Base-by-base conservation (phyloP, 2,329 filamentous ascomycete species). In the Hypocrella siamensis region DNA sequence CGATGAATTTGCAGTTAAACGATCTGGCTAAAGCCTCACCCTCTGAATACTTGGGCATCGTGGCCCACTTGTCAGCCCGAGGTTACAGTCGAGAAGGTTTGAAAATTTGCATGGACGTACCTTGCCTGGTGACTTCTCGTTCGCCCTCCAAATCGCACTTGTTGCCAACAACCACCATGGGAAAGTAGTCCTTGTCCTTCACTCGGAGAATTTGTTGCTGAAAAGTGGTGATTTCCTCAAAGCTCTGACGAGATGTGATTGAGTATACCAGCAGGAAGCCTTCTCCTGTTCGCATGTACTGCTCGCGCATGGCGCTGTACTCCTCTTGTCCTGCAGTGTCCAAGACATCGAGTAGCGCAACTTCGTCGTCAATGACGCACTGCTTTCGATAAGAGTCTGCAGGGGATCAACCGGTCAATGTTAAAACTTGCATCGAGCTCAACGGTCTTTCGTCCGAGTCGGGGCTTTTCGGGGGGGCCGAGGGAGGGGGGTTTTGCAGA, bases 101-200 rank as follows among this genome's bases (percentile, higher is more conserved):
- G 28, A 11, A 11, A 7, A 6, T 11, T 15, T 27, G 5, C 5
- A 19, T 19, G 19, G 14, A 28, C 75, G 41, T 70, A 93, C 88
- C 88, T 74, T 92, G 78, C 63, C 79, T 78, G 42, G 83, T 80
- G 37, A 98, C 90, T 49, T 88, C 81, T 51, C 90, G 75, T 61
- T 98, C 88, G 46, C 68, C 67, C 51, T 94, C 88, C 56, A 98
- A 64, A 83, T 98, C 90, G 63, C 88, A 94, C 70, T 98, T 98
- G 74, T 98, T 98, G 47, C 85, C 90, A 26, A 96, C 90, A 28
- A 98, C 82, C 36, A 96, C 93, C 67, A 98, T 96, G 46, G 90
- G 90, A 67, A 98, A 98, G 58, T 94, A 93, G 62, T 98, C 90
- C 74, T 93, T 96, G 66, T 96, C 90, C 71, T 98, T 98, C 48